Evolutionary conservation across 768 basidiomycete genomes (phyloP), one percentile per base, ranked within the genome.

Genomic region (Boletus insuetus): DNA sequence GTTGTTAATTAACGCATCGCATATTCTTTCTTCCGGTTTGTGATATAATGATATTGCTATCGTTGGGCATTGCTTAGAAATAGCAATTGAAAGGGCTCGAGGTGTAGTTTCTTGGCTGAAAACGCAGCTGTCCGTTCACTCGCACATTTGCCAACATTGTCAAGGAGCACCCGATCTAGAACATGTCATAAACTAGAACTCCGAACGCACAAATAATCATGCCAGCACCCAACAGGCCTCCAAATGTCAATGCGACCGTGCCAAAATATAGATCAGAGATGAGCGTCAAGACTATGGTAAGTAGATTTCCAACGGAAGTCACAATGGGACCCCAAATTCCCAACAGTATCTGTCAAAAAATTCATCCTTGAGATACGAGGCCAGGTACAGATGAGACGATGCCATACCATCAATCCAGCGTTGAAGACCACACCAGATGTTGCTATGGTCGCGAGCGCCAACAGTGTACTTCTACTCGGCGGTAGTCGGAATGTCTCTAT

Each of bases 201-300:
- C 81, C 86, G 66, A 98, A 98, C 3, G 93, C 94, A 12, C 80
- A 73, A 12, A 93, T 81, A 60, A 98, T 96, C 63, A 86, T 79
- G 19, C 82, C 81, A 48, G 87, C 88, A 9, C 95, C 95, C 12
- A 86, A 43, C 19, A 94, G 58, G 52, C 91, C 90, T 80, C 86
- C 87, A 3, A 80, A 24, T 0, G 87, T 91, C 54, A 94, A 67
- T 1, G 80, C 75, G 37, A 83, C 79, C 49, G 79, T 78, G 20
- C 91, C 85, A 57, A 94, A 87, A 17, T 86, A 59, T 9, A 87
- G 77, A 71, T 98, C 94, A 40, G 88, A 83, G 16, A 91, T 63
- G 45, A 94, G 82, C 14, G 94, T 90, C 46, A 97, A 79, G 37
- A 96, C 91, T 60, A 96, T 95, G 6, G 94, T 94, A n/a, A 96